Evolutionary conservation across 179 eudicot species (phyloP).

Genomic region (Amaranthus tricolor): DNA sequence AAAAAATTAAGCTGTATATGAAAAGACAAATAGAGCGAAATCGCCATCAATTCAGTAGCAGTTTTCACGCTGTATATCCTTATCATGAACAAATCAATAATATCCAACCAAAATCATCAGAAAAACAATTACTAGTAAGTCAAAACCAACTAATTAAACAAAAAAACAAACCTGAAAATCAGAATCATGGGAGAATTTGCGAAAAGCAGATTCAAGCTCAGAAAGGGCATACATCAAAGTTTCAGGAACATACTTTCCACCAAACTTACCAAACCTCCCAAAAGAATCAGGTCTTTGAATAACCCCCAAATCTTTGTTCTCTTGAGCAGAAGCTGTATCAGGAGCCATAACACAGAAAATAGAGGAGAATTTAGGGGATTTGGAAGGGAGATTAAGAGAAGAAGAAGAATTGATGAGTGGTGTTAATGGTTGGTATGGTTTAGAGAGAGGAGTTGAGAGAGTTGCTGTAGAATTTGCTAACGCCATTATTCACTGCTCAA

Average conservation of each 20-base stretch:
- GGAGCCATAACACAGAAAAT: constrained; percentile 45
- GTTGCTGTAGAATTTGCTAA: constrained; percentile 18
- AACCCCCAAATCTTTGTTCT: constrained; percentile 18
- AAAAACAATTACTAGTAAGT: too few species aligned
- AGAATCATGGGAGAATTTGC: constrained; percentile 44
- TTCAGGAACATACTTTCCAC: constrained; percentile 90
- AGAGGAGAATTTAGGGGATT: constrained; percentile 32
- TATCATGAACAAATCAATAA: not conserved
- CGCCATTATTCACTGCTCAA: constrained; percentile 32
- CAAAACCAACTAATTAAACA: too few species aligned
- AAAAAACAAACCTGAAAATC: constrained; percentile 58
- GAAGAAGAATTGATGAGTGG: not conserved
- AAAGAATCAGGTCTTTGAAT: constrained; percentile 68
- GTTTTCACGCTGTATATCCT: too few species aligned
- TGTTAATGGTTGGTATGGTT: constrained; percentile 5
- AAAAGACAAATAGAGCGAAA: too few species aligned
- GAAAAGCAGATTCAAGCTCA: constrained; percentile 76
- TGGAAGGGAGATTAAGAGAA: constrained; percentile 10
- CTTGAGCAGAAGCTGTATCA: not conserved
- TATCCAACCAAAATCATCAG: not conserved
- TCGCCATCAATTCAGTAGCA: not conserved
- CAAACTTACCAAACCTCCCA: constrained; percentile 79
- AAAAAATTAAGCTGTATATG: too few species aligned
- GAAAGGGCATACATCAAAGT: constrained; percentile 82
- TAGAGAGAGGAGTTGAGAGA: constrained; percentile 21